Conservation (phyloP, 1,284 basidiomycete genomes). For the Farysia itapuensis region DNA sequence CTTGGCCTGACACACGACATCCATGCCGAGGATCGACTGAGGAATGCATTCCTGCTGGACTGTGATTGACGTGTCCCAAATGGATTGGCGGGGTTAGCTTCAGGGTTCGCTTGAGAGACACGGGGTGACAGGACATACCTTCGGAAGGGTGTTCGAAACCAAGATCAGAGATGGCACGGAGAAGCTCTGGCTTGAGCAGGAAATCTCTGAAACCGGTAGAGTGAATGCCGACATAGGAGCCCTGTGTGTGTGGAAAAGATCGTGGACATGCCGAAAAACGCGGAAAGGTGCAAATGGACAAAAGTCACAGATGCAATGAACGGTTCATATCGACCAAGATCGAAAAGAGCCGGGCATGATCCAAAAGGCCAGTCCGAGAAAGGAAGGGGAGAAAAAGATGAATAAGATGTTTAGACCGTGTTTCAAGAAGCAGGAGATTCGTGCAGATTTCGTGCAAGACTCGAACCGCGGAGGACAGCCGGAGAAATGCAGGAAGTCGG, state of each 20-base stretch:
- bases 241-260: constrained; percentile 27
- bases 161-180: constrained; percentile 95
- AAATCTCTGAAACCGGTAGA: constrained; percentile 70
- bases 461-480: too few relatives aligned
- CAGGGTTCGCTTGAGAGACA: too few relatives aligned
- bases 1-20: constrained; percentile 99
- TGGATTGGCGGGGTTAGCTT: too few relatives aligned
- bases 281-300: neutral
- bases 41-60: constrained; percentile 99
- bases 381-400: neutral
- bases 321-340: too few relatives aligned
- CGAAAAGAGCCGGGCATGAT: neutral
- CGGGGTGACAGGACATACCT: too few relatives aligned
- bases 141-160: constrained; percentile 99
- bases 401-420: neutral
- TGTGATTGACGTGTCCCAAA: constrained; percentile 62
- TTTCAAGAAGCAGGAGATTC: too few relatives aligned
- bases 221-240: constrained; percentile 60
- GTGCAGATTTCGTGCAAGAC: too few relatives aligned
- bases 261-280: neutral
- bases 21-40: constrained; percentile 98
- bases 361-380: too few relatives aligned
- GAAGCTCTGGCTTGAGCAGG: constrained; percentile 91
- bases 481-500: too few relatives aligned
- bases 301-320: neutral